Conservation (phyloP, 1,139 yeast species). For the Scheffersomyces titani region DNA sequence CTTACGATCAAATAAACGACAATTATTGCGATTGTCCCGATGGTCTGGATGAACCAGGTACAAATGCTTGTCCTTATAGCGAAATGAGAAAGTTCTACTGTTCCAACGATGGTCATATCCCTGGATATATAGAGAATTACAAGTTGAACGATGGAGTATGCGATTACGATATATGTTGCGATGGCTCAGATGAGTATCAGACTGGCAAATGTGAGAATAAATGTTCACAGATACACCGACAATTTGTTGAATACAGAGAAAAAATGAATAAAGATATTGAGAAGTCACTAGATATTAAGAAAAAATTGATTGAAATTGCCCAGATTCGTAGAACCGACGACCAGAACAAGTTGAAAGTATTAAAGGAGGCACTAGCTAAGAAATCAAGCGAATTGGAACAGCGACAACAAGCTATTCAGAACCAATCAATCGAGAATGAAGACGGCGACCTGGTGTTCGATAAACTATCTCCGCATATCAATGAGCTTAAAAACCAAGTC, state of each 20-base stretch:
- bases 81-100: conserved; percentile 65
- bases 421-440: conserved; percentile 11
- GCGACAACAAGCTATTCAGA: conserved; percentile 8
- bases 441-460: conserved; percentile 16
- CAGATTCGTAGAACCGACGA: conserved; percentile 7
- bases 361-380: conserved; percentile 28
- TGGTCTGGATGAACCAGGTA: conserved; percentile 97
- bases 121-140: conserved; percentile 57
- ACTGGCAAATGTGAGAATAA: conserved; percentile 53
- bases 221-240: conserved; percentile 52
- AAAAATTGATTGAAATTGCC: conserved; percentile 11
- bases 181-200: conserved; percentile 81
- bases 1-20: conserved; percentile 73
- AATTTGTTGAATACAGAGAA: conserved; percentile 24
- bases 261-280: conserved; percentile 15
- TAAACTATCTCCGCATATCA: conserved; percentile 18
- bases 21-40: conserved; percentile 96
- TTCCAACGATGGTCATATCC: conserved; percentile 68
- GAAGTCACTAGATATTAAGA: conserved; percentile 24
- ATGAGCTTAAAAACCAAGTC: conserved; percentile 7
- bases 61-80: conserved; percentile 67
- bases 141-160: conserved; percentile 89
- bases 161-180: conserved; percentile 89
- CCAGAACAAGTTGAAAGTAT: conserved; percentile 22
- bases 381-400: conserved; percentile 23